A percentile compares a stretch with the other conserved stretches of the same genome.
Conservation (phyloP, 331 rosid genomes). For the Prunus yedoensis region DNA sequence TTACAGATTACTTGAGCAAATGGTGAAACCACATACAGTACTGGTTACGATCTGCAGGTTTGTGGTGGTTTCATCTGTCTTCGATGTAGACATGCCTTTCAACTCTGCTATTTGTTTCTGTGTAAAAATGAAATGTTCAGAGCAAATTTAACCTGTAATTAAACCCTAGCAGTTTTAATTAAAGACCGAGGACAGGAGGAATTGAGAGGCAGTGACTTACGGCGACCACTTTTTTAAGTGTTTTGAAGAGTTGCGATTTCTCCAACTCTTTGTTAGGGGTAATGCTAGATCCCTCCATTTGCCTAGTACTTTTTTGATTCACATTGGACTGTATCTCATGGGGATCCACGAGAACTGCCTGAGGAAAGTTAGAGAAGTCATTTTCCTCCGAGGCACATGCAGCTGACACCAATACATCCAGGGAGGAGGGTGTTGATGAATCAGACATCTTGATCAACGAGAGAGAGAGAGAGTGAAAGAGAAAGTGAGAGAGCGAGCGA, state of each 20-base stretch:
- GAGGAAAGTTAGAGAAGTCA: not conserved
- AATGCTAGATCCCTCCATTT: not conserved
- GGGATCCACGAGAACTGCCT: not conserved
- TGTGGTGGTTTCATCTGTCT: not conserved
- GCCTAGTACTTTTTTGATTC: not conserved
- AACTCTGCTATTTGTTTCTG: not conserved
- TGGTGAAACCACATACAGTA: no score
- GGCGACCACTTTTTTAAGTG: not conserved
- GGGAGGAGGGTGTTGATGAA: not conserved
- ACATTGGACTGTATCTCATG: not conserved
- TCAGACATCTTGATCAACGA: not conserved
- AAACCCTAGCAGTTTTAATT: not conserved
- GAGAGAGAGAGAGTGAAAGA: no score
- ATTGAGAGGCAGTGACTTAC: not conserved
- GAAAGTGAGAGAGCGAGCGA: no score
- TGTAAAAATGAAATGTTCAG: not conserved
- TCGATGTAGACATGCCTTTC: not conserved
- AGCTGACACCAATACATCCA: no score
- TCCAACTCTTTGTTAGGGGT: not conserved
- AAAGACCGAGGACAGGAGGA: not conserved
- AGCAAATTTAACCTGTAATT: no score
- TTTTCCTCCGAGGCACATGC: not conserved
- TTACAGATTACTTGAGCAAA: no score
- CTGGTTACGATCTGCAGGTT: not conserved
- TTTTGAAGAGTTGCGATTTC: not conserved